Percentiles rank a stretch among this genome's conserved stretches.
These are phyloP conservation scores for Albizia julibrissin DNA, from an alignment of 306 rosid species.

Conservation along the genomic window DNA sequence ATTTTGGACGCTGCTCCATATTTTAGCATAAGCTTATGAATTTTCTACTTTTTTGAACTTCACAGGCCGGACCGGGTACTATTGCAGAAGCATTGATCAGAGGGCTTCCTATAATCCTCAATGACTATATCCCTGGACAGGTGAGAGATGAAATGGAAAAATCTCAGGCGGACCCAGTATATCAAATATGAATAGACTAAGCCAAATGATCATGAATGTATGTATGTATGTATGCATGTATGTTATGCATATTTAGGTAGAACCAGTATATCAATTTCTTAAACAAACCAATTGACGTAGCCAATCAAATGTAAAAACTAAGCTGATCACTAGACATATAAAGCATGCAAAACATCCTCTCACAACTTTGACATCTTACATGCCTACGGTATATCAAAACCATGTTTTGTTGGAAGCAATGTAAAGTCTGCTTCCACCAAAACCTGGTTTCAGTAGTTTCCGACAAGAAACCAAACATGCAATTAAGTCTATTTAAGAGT, in stretches of 20 bases:
- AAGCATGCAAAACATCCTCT: background rate
- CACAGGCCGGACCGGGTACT: conserved; percentile 98
- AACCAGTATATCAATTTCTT: background rate
- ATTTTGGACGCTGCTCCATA: background rate
- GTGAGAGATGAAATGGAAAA: conserved; percentile 42
- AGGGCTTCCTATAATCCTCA: conserved; percentile 95
- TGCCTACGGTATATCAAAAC: background rate
- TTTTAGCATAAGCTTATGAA: conserved; percentile 27
- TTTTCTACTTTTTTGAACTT: background rate
- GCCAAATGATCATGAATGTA: background rate
- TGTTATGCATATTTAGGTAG: background rate
- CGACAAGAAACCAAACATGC: background rate
- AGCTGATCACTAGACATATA: background rate
- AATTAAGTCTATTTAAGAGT: too few relatives aligned
- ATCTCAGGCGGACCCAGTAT: background rate
- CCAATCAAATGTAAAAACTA: background rate
- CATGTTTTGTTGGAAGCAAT: background rate
- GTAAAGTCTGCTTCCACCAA: too few relatives aligned
- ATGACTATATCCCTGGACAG: conserved; percentile 98
- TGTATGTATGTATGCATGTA: too few relatives aligned
- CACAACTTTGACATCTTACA: background rate
- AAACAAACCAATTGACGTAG: background rate
- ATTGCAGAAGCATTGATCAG: conserved; percentile 96
- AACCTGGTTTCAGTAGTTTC: too few relatives aligned
- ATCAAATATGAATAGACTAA: background rate